phyloP scores from a whole-genome alignment of 306 rosid species.

The Cyamopsis tetragonoloba region DNA sequence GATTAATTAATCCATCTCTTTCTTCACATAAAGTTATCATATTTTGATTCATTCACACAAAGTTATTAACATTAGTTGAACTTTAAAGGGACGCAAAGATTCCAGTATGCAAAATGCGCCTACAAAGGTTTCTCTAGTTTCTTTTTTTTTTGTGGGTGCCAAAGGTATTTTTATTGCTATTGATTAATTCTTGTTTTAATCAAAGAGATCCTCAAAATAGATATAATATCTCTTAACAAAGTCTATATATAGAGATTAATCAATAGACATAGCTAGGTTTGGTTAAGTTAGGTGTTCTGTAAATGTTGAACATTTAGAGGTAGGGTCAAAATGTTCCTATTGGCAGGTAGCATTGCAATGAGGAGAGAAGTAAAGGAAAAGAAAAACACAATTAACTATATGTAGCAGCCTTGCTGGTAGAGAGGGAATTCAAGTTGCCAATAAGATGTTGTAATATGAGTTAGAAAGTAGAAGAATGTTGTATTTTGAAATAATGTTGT shows the following conservation, averaged over 20 bases:
- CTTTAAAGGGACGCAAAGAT: slow-evolving; percentile 7
- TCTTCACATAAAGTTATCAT: neutral
- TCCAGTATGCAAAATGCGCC: neutral
- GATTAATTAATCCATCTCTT: slow-evolving; percentile 7
- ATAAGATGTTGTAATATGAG: too few species aligned
- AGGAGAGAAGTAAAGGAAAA: neutral
- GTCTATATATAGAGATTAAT: neutral
- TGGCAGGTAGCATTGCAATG: neutral
- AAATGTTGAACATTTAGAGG: neutral
- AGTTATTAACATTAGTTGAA: too few species aligned
- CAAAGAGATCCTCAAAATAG: too few species aligned
- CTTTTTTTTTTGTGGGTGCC: neutral
- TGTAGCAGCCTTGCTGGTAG: neutral
- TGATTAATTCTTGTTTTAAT: too few species aligned
- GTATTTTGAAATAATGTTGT: neutral
- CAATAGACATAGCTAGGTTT: neutral
- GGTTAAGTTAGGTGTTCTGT: slow-evolving; percentile 3
- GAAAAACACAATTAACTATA: neutral
- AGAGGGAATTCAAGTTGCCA: slow-evolving; percentile 16
- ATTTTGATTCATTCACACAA: too few species aligned
- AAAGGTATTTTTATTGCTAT: too few species aligned
- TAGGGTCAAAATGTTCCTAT: neutral
- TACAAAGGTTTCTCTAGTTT: neutral
- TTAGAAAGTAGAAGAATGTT: neutral
- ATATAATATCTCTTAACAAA: too few species aligned